A percentile compares a stretch with the other conserved stretches of the same genome.
phyloP scores from a whole-genome alignment of 2,329 filamentous ascomycete genomes.

The Penicillium hesseltinei region DNA sequence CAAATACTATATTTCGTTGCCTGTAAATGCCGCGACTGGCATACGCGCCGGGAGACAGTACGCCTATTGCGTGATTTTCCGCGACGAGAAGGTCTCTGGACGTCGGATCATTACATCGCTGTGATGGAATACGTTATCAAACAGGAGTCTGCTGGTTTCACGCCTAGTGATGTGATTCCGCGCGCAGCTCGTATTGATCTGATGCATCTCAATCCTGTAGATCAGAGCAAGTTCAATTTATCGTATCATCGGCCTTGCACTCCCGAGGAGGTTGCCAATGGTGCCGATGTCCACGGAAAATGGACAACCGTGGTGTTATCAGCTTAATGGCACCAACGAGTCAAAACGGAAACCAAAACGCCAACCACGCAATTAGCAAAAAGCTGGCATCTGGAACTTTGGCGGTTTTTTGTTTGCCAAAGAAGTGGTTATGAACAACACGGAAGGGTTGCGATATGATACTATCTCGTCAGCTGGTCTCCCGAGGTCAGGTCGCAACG shows the following conservation, averaged over 20 bases:
- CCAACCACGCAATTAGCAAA: background rate
- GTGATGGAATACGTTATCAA: background rate
- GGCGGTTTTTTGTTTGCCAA: background rate
- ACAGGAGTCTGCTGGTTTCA: background rate
- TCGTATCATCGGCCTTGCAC: background rate
- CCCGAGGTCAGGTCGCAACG: too few relatives aligned
- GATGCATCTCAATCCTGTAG: background rate
- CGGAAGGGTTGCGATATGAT: background rate
- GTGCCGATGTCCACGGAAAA: background rate
- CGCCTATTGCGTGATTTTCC: background rate
- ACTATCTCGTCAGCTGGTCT: too few relatives aligned
- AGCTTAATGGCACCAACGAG: background rate
- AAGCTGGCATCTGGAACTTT: background rate
- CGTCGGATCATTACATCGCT: background rate
- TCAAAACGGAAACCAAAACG: background rate
- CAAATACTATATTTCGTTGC: background rate
- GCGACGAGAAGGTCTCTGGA: constrained; percentile 2
- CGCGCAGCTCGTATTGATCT: background rate
- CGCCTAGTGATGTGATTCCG: background rate
- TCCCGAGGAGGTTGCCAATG: background rate
- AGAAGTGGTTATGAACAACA: background rate
- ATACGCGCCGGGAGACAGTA: background rate
- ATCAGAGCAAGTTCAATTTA: background rate
- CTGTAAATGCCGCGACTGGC: constrained; percentile 1
- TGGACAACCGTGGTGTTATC: background rate